Base-by-base conservation (phyloP, 1,284 basidiomycete species). In the Tilletiopsis washingtonensis region DNA sequence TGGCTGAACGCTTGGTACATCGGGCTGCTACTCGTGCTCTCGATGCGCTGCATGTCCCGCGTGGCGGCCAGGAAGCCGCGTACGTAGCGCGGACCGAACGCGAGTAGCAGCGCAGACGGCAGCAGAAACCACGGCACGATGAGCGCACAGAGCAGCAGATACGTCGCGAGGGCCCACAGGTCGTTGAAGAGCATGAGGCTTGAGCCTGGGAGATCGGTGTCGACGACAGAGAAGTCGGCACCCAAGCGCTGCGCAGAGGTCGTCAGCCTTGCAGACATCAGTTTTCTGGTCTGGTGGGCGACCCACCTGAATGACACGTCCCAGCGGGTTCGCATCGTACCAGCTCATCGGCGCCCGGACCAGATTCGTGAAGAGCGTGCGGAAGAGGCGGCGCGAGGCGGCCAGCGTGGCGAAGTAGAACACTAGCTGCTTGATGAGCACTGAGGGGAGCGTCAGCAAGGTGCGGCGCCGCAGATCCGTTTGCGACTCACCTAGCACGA, bases 21-120 rank as follows among this genome's bases (percentile, higher is more conserved):
- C 0, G 71, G 71, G 4, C 71, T 72, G 1, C 66, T 64, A 1
- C 62, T 64, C 0, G 68, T 71, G 1, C 69, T 59, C 14, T 71
- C 69, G 45, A 74, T 72, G 4, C 72, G 53, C 42, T 74, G 70
- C 45, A 72, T 56, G 26, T 73, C 62, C 20, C 62, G 49, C n/a
- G 61, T 60, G 24, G 64, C 59, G 4, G 51, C 46, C 1, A 73
- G 50, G 41, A 66, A 74, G 17, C 61, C 54, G 3, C 52, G 45
- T 9, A 72, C 71, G 25, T 62, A 51, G 45, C 49, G 56, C 1
- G 53, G 47, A 40, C 65, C 64, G n/a, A 60, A 40, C 20, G 48
- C 5, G 5, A 60, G 49, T 15, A 71, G 56, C 11, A 58, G 5
- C 4, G 56, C 19, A 1, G 58, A 49, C 2, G 70, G 62, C 2